Conservation (phyloP, 768 basidiomycete species). For the Lentinula sp. region DNA sequence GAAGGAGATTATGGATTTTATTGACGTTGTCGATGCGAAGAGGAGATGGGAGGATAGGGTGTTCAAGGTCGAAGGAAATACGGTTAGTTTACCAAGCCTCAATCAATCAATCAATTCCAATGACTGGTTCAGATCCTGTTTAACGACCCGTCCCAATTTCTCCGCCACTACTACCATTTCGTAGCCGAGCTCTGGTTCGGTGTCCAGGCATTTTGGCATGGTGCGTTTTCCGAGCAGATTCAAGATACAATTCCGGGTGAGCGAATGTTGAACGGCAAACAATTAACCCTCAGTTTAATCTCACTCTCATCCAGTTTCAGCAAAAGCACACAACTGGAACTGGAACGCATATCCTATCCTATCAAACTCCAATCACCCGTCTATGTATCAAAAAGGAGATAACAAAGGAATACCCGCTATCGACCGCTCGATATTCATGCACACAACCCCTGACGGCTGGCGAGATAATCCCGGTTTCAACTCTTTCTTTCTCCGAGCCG, state of each 20-base stretch:
- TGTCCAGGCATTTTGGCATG: slow-evolving; percentile 68
- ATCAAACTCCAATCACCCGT: neutral
- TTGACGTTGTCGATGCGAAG: slow-evolving; percentile 55
- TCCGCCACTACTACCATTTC: slow-evolving; percentile 86
- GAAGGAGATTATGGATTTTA: slow-evolving; percentile 49
- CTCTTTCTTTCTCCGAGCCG: slow-evolving; percentile 65
- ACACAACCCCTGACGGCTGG: slow-evolving; percentile 55
- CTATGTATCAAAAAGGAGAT: slow-evolving; percentile 7
- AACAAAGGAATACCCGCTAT: slow-evolving; percentile 44
- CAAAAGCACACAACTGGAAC: neutral
- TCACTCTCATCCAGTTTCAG: slow-evolving; percentile 12
- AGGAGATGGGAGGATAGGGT: slow-evolving; percentile 60
- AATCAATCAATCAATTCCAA: neutral
- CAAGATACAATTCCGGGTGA: neutral
- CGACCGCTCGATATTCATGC: slow-evolving; percentile 66
- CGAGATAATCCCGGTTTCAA: slow-evolving; percentile 78
- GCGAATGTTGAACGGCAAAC: no score
- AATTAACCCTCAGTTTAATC: no score
- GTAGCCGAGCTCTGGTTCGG: slow-evolving; percentile 79
- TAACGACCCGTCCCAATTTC: slow-evolving; percentile 72
- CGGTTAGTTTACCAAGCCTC: slow-evolving; percentile 36
- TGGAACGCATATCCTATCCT: slow-evolving; percentile 2
- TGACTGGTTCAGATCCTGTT: slow-evolving; percentile 35
- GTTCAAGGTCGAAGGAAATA: slow-evolving; percentile 66
- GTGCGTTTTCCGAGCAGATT: slow-evolving; percentile 26